Evolutionary conservation across 176 grass and related monocot genomes (phyloP), one percentile per base, ranked within the genome.

Genomic region (Carex cristatella): DNA sequence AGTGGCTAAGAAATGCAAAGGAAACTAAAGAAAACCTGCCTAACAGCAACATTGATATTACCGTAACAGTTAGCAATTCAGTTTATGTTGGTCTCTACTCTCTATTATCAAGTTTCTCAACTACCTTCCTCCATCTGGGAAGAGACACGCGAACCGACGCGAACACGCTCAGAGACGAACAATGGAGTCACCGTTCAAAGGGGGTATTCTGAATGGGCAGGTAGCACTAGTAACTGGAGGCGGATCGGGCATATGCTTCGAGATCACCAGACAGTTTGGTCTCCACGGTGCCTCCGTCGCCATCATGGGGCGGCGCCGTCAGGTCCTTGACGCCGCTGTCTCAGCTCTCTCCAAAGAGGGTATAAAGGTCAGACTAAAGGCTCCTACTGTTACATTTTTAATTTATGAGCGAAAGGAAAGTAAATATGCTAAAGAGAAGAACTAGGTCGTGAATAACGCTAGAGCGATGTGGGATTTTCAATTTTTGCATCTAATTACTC

Each of bases 291-390:
- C 95, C 79, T 63, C 84, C 69, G 88, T 94, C 60, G 89, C 93
- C 32, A 65, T 98, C 85, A 98, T 94, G 95, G 95, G 93, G 42
- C 95, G 95, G 37, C 91, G 93, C 75, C 93, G 89, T 27, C 89
- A 86, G 49, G 93, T 93, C 88, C 86, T 98, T 0, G 48, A 94
- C 86, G 81, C 86, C 59, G 95, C 95, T 88, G 92, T 94, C 83
- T 79, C 79, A 59, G 88, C 53, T 28, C 91, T 98, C 33, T 83
- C 84, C 44, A 84, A 87, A 10, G 82, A 98, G 33, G 95, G 95
- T 14, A 90, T 93, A 30, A 80, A 30, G 89, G 95, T 98, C 7
- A 37, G 80, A 2, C 23, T 16, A 60, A 44, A 46, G 48, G 4
- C 5, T 58, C 16, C 7, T 15, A 18, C 19, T 79, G 35, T 86